Evolutionary conservation across 169 alveolate genomes (phyloP), one percentile per base, ranked within the genome.

Genomic region (Cyclospora cayetanensis): DNA sequence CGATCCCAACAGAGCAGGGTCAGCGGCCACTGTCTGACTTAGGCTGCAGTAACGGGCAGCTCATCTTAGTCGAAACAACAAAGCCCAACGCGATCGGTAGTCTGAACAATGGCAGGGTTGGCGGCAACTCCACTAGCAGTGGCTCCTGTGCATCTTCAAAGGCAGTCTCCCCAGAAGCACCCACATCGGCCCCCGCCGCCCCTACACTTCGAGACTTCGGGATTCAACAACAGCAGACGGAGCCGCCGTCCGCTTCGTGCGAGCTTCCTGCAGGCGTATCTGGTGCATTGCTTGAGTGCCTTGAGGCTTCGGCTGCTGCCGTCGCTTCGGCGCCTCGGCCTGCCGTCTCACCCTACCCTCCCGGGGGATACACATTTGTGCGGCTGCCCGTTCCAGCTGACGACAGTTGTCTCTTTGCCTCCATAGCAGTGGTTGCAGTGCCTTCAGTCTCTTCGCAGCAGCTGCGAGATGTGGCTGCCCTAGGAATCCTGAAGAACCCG

Each of bases 361-460:
- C n/a, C n/a, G n/a, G n/a, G n/a, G n/a, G n/a, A n/a, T n/a, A n/a
- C n/a, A n/a, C n/a, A n/a, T n/a, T n/a, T n/a, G n/a, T n/a, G n/a
- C n/a, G n/a, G n/a, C n/a, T n/a, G n/a, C n/a, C 42, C 41, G 90
- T 60, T 2, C 77, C 90, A 4, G 52, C 90, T 0, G 77, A 53
- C 60, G 55, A 53, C 77, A 82, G 90, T 55, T 82, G 90, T 46
- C 55, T 82, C 37, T 82, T 82, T 29, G 35, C 77, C 22, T 82
- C 74, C n/a, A 18, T 82, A 41, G 27, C 63, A 18, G 12, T 53
- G 46, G 4, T 53, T 35, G 90, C 90, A 46, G 90, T 77, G 31
- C 90, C 79, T 0, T 25, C 5, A 35, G 31, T 25, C 12, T 20
- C 60, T n/a, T 60, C 90, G 74, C 90, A 52, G 74, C 46, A 35